A percentile compares a stretch with the other conserved stretches of the same genome.
Evolutionary conservation across 108 stramenopile species (phyloP).

Genomic region (Pelagomonas calceolata): DNA sequence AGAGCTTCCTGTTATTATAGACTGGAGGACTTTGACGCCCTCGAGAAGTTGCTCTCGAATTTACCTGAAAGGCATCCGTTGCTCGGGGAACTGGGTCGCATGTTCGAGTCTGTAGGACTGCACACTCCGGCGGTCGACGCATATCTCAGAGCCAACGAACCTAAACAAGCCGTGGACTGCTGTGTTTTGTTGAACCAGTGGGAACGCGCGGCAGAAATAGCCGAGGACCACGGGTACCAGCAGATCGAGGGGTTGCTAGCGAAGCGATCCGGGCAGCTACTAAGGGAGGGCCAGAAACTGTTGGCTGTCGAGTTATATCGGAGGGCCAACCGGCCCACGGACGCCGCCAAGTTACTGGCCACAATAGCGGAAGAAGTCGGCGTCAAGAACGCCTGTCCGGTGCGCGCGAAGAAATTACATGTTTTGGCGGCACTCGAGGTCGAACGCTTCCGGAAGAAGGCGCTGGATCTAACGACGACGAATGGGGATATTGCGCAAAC

Average conservation of each 20-base stretch:
- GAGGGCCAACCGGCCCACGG: slow-evolving; percentile 37
- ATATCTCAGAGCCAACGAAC: slow-evolving; percentile 26
- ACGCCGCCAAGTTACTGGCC: slow-evolving; percentile 42
- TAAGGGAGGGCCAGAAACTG: slow-evolving; percentile 26
- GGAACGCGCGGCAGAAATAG: slow-evolving; percentile 39
- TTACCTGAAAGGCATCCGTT: slow-evolving; percentile 33
- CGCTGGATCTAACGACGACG: slow-evolving; percentile 21
- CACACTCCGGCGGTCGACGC: slow-evolving; percentile 26
- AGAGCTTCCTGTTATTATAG: slow-evolving; percentile 40
- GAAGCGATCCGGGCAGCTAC: slow-evolving; percentile 26
- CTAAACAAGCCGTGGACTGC: slow-evolving; percentile 44
- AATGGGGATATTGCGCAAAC: slow-evolving; percentile 22
- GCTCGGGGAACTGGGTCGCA: slow-evolving; percentile 24
- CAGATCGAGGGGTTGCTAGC: slow-evolving; percentile 48
- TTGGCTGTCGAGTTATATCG: slow-evolving; percentile 51
- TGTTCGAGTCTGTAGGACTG: slow-evolving; percentile 43
- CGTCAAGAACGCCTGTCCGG: slow-evolving; percentile 20
- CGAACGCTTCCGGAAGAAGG: slow-evolving; percentile 32
- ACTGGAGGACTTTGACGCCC: slow-evolving; percentile 31
- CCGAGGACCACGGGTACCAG: slow-evolving; percentile 43
- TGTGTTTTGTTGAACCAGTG: slow-evolving; percentile 49
- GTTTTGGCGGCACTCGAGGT: slow-evolving; percentile 52
- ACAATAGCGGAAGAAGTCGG: slow-evolving; percentile 39
- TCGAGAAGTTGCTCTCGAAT: slow-evolving; percentile 20
- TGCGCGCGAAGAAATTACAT: slow-evolving; percentile 47